Evolutionary conservation across 225 moss, liverwort and hornwort species (phyloP).

Genomic region (Rhytidiadelphus loreus): DNA sequence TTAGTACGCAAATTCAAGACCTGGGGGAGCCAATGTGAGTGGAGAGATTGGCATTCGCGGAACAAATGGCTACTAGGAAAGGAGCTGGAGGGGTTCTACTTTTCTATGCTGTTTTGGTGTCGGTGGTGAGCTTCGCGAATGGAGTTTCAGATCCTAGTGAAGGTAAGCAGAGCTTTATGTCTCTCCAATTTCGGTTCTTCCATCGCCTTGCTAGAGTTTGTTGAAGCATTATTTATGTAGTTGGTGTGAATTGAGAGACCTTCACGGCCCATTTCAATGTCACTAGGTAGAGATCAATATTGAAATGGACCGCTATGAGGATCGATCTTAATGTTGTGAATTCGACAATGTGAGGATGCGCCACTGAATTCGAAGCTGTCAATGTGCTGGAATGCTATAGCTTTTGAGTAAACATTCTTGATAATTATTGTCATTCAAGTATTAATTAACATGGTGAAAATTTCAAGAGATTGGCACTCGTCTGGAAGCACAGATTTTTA

Average conservation of each 20-base stretch:
- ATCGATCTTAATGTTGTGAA: neutral
- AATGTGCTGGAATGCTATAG: neutral
- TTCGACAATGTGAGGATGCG: neutral
- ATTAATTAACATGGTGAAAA: neutral
- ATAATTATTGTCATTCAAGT: neutral
- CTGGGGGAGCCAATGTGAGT: conserved; percentile 14
- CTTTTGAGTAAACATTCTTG: neutral
- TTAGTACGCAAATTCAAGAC: neutral
- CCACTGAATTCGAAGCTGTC: too few relatives aligned
- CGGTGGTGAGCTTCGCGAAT: conserved; percentile 12
- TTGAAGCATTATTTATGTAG: neutral
- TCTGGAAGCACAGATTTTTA: neutral
- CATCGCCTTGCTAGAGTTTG: neutral
- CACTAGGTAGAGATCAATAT: neutral
- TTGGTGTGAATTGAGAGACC: neutral
- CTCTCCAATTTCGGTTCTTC: neutral
- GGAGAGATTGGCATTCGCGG: neutral
- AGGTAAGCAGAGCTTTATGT: neutral
- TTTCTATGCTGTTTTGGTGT: neutral
- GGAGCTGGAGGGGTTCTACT: neutral
- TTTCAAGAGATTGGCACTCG: neutral
- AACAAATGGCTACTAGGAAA: neutral
- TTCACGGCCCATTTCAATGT: neutral
- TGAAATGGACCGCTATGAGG: neutral
- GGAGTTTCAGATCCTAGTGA: conserved; percentile 22